Evolutionary conservation across 305 asterid genomes (phyloP), one percentile per base, ranked within the genome.

Genomic region (Fraxinus sp.): DNA sequence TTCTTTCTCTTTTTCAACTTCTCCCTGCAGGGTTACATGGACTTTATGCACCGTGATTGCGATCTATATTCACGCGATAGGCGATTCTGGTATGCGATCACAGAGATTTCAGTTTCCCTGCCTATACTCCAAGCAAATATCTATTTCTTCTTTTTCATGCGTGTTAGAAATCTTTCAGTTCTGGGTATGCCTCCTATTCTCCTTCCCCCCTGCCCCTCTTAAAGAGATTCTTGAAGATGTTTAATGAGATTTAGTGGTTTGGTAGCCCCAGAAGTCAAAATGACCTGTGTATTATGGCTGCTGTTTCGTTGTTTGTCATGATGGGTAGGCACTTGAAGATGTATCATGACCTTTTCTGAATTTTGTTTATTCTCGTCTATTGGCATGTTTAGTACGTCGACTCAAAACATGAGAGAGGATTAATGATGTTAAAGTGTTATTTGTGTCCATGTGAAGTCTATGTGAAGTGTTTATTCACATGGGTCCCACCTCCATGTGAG

Each of bases 11-110:
- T 36, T 13, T 66, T 71, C 9, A 28, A 66, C 36, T 39, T 80
- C 30, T 24, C 9, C 62, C 11, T 46, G 86, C 86, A 85, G 91
- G 83, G 81, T 81, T 24, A 11, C 39, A 5, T 52, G 76, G 78
- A 57, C 72, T 33, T 30, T 62, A 30, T 37, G 66, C 32, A 75
- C 75, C 0, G 68, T 78, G 43, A 59, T 75, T 75, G 24, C 37
- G 7, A 7, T 62, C 26, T 81, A 52, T 79, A 43, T 79, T 41
- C 20, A 55, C 16, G 0, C 55, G 64, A 72, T 55, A 30, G 85
- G 18, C 28, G 1, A 28, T 37, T 37, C 10, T 37, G 46, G 46
- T 32, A 8, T 32, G 79, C 26, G 76, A 79, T 80, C n/a, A 18
- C 72, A 82, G 74, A 80, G 55, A 79, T 39, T 77, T 32, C 83